Percentiles rank a stretch among this genome's conserved stretches.
phyloP scores from a whole-genome alignment of 176 grass and related monocot species.

The Calamus simplicifolius region DNA sequence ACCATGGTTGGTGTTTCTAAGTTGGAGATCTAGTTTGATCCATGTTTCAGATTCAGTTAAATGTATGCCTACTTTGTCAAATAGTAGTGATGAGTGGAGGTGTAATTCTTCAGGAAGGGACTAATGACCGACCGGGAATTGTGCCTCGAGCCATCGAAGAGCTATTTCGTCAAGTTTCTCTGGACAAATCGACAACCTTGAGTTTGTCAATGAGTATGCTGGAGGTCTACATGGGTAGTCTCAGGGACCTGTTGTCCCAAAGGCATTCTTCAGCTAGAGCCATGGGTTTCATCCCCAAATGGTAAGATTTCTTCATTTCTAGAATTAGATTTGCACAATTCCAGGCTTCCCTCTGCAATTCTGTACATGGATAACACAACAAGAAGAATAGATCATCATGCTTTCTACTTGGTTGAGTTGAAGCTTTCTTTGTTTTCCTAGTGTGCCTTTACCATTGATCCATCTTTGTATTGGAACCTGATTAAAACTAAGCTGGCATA shows the following conservation, averaged over 20 bases:
- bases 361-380: no score
- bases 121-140: conserved; percentile 36
- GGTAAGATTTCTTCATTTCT: conserved; percentile 18
- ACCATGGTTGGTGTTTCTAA: conserved; percentile 47
- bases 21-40: no score
- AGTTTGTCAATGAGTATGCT: conserved; percentile 83
- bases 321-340: no score
- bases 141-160: conserved; percentile 68
- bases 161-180: conserved; percentile 60
- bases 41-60: no score
- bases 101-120: conserved; percentile 70
- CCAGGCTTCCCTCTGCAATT: no score
- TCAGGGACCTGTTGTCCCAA: conserved; percentile 76
- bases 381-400: no score
- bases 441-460: no score
- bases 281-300: conserved; percentile 25
- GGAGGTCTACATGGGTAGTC: conserved; percentile 83
- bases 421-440: no score
- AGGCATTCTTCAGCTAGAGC: conserved; percentile 43
- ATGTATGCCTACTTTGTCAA: conserved; percentile 11
- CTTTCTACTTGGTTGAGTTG: no score
- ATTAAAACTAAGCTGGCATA: no score
- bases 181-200: conserved; percentile 48
- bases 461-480: no score
- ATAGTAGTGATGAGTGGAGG: conserved; percentile 3